Percentiles rank a stretch among this genome's conserved stretches.
phyloP scores from a whole-genome alignment of 2,329 filamentous ascomycete genomes.

The Aspergillus cejpii region DNA sequence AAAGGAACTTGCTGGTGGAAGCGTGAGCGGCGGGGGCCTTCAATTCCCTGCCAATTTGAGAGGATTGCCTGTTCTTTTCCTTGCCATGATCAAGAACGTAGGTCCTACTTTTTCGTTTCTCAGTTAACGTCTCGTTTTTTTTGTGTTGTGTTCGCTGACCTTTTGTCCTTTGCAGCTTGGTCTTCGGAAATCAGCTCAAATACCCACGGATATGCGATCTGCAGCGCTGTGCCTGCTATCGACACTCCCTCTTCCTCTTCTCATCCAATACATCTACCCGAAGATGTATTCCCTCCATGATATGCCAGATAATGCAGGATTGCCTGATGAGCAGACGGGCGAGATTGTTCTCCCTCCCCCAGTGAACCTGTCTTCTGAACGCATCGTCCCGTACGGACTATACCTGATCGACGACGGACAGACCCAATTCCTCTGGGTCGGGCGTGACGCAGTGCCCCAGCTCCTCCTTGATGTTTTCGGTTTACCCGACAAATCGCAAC shows the following conservation, averaged over 20 bases:
- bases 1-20: slow-evolving; percentile 92
- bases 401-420: slow-evolving; percentile 97
- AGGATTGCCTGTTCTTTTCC: slow-evolving; percentile 79
- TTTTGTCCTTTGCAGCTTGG: slow-evolving; percentile 48
- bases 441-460: slow-evolving; percentile 84
- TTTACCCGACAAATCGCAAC: slow-evolving; percentile 68
- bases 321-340: slow-evolving; percentile 76
- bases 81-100: slow-evolving; percentile 93
- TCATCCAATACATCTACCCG: slow-evolving; percentile 90
- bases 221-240: slow-evolving; percentile 91
- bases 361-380: slow-evolving; percentile 79
- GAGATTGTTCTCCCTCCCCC: slow-evolving; percentile 82
- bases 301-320: slow-evolving; percentile 89
- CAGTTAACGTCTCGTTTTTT: not conserved
- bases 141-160: slow-evolving; percentile 20
- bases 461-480: slow-evolving; percentile 87
- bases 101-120: slow-evolving; percentile 24
- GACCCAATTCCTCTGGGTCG: slow-evolving; percentile 96
- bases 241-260: slow-evolving; percentile 77
- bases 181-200: slow-evolving; percentile 84
- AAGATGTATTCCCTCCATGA: slow-evolving; percentile 82
- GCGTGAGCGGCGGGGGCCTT: slow-evolving; percentile 83
- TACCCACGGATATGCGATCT: slow-evolving; percentile 86
- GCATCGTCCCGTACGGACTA: slow-evolving; percentile 79
- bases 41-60: slow-evolving; percentile 92